Conservation (phyloP, 257 asterid species). For the Ocimum tenuiflorum region DNA sequence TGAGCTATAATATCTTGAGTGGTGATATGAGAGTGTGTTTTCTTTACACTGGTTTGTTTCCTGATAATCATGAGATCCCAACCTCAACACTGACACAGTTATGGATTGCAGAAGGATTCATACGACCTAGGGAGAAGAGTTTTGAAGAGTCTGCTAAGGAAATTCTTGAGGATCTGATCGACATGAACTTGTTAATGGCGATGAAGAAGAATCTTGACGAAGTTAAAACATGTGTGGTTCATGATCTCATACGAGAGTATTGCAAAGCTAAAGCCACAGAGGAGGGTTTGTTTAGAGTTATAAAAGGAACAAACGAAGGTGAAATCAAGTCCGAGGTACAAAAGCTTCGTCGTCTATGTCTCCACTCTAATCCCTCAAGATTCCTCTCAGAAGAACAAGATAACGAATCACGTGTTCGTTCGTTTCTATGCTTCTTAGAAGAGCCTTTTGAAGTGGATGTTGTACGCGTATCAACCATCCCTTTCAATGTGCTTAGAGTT, state of each 20-base stretch:
- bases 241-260: background rate
- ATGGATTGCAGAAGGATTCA: background rate
- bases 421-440: background rate
- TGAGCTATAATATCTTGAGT: background rate
- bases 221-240: background rate
- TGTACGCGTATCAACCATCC: background rate
- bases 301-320: background rate
- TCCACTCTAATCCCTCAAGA: background rate
- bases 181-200: background rate
- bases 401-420: background rate
- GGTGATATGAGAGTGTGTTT: background rate
- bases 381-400: too few relatives aligned
- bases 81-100: background rate
- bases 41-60: background rate
- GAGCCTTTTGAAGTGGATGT: background rate
- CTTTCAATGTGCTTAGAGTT: slow-evolving; percentile 13
- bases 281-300: background rate
- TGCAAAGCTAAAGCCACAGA: background rate
- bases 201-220: background rate
- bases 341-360: background rate
- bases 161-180: background rate
- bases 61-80: background rate
- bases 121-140: background rate
- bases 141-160: background rate
- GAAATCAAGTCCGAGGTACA: too few relatives aligned